Conservation (phyloP, 306 rosid genomes). For the Cucurbita argyrosperma region DNA sequence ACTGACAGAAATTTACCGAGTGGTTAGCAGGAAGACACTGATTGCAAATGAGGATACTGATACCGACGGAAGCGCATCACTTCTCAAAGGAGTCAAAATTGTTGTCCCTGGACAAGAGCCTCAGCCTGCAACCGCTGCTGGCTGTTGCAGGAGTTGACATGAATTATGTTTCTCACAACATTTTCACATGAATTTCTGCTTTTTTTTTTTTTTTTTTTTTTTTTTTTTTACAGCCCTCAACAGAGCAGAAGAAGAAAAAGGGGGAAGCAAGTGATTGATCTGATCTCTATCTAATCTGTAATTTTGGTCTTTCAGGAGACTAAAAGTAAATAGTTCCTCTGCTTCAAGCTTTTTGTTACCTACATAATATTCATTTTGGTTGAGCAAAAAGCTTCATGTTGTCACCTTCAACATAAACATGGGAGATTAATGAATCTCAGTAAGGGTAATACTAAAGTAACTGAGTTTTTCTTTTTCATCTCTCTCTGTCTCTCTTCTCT, state of each 20-base stretch:
- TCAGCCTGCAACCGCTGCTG: slow-evolving; percentile 22
- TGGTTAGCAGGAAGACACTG: slow-evolving; percentile 51
- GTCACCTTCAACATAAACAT: not conserved
- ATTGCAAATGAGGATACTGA: slow-evolving; percentile 36
- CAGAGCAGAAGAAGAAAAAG: not conserved
- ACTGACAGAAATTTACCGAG: slow-evolving; percentile 63
- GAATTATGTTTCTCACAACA: too few species aligned
- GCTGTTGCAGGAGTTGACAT: slow-evolving; percentile 45
- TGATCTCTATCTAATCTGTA: not conserved
- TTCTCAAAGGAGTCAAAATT: slow-evolving; percentile 48
- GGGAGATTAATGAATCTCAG: not conserved
- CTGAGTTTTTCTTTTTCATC: too few species aligned
- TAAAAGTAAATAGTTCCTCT: not conserved
- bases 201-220: not conserved
- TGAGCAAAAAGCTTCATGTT: not conserved
- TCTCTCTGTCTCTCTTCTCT: too few species aligned
- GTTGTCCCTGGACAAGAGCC: slow-evolving; percentile 44
- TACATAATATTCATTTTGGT: not conserved
- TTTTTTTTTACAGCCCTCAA: not conserved
- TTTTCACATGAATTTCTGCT: not conserved
- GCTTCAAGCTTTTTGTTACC: not conserved
- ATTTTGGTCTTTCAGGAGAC: not conserved
- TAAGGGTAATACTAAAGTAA: not conserved
- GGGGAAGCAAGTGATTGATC: not conserved
- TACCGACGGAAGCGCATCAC: slow-evolving; percentile 47